Conservation (phyloP, 306 rosid genomes). For the Cicer chorassanicum region DNA sequence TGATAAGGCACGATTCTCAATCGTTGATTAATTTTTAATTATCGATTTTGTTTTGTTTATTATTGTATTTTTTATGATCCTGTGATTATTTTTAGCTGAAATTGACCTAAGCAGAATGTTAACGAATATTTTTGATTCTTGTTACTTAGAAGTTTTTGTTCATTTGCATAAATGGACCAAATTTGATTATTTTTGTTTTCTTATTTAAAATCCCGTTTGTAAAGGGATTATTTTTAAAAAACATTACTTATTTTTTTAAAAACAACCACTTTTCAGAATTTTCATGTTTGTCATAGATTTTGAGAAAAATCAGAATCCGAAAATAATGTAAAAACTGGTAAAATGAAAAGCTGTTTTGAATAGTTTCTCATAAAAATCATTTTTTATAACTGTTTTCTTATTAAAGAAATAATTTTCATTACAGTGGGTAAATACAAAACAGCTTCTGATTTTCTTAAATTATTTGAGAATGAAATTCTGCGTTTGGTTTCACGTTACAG, state of each 20-base stretch:
- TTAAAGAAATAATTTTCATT: no score
- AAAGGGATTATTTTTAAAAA: no score
- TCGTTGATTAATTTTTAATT: neutral
- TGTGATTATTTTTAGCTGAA: neutral
- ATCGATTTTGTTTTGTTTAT: neutral
- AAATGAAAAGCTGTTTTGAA: no score
- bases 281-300: no score
- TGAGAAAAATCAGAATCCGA: no score
- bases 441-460: neutral
- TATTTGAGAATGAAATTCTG: constrained; percentile 2
- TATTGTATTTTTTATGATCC: neutral
- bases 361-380: no score
- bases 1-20: constrained; percentile 61
- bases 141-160: constrained; percentile 8
- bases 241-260: no score
- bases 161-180: neutral
- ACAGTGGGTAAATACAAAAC: no score
- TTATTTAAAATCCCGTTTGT: neutral
- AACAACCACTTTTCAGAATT: no score
- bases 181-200: neutral
- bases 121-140: neutral
- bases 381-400: no score
- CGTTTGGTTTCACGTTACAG: constrained; percentile 48
- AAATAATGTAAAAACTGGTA: no score
- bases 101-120: constrained; percentile 26